phyloP scores from a whole-genome alignment of 495 filamentous ascomycete species.

The Penicillium longicatenatum region DNA sequence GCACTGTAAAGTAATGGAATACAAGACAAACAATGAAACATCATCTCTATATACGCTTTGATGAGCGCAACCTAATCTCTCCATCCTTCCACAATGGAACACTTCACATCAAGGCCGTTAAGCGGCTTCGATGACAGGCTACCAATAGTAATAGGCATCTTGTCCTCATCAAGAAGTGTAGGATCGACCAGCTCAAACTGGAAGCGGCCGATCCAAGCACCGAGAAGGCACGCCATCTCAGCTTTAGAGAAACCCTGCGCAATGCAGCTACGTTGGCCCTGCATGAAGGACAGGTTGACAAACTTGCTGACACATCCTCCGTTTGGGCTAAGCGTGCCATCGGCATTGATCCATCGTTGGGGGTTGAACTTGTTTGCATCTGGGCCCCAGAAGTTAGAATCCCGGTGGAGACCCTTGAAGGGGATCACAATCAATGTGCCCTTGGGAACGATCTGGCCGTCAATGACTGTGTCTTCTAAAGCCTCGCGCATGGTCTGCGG shows the following conservation, averaged over 20 bases:
- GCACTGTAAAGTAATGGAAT: not conserved
- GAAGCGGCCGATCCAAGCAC: not conserved
- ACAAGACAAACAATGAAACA: not conserved
- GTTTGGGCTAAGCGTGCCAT: not conserved
- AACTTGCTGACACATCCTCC: not conserved
- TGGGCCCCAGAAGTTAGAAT: conserved; percentile 50
- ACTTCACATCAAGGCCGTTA: not conserved
- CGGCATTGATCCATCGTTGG: conserved; percentile 49
- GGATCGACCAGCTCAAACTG: conserved; percentile 1
- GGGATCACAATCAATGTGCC: not conserved
- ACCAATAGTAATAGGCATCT: not conserved
- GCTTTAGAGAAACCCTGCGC: not conserved
- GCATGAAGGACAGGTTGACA: not conserved
- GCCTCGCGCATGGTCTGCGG: conserved; percentile 4
- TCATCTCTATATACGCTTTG: not conserved
- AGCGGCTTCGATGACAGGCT: not conserved
- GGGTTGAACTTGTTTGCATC: conserved; percentile 57
- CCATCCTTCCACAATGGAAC: not conserved
- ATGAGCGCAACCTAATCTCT: not conserved
- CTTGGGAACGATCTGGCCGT: not conserved
- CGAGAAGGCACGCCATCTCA: not conserved
- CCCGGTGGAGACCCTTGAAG: conserved; percentile 52
- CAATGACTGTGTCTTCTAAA: not conserved
- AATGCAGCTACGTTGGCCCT: not conserved
- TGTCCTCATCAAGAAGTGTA: not conserved